Conservation (phyloP, 129 eudicot species). For the Centella asiatica region DNA sequence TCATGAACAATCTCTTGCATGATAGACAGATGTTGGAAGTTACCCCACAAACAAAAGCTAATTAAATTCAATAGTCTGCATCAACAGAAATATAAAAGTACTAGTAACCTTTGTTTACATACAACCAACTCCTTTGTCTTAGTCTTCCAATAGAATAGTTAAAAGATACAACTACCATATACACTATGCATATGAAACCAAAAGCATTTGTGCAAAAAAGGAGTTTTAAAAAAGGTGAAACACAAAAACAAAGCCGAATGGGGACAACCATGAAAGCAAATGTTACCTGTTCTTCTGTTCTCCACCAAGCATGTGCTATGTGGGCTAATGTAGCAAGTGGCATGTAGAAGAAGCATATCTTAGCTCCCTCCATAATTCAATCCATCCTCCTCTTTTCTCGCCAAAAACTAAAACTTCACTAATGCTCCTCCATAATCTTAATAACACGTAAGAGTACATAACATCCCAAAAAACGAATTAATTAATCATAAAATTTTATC, state of each 20-base stretch:
- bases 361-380: slow-evolving; percentile 17
- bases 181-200: slow-evolving; percentile 16
- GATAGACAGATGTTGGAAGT: too few species aligned
- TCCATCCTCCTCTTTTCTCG: too few species aligned
- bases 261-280: slow-evolving; percentile 38
- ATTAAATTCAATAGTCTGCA: too few species aligned
- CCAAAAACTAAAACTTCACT: too few species aligned
- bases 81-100: too few species aligned
- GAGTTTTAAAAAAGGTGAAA: not conserved
- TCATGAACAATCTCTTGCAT: too few species aligned
- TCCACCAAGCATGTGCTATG: slow-evolving; percentile 13
- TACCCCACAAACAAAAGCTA: too few species aligned
- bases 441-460: too few species aligned
- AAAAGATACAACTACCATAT: slow-evolving; percentile 13
- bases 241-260: slow-evolving; percentile 28
- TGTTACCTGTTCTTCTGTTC: slow-evolving; percentile 20
- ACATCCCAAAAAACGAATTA: too few species aligned
- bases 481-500: too few species aligned
- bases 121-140: not conserved
- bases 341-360: slow-evolving; percentile 19
- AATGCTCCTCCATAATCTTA: too few species aligned
- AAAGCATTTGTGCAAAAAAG: not conserved
- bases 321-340: too few species aligned
- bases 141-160: slow-evolving; percentile 1
- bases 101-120: not conserved